Percentiles rank a stretch among this genome's conserved stretches.
Evolutionary conservation across 2,329 filamentous ascomycete genomes (phyloP).

Genomic region (Colletotrichum shisoi): DNA sequence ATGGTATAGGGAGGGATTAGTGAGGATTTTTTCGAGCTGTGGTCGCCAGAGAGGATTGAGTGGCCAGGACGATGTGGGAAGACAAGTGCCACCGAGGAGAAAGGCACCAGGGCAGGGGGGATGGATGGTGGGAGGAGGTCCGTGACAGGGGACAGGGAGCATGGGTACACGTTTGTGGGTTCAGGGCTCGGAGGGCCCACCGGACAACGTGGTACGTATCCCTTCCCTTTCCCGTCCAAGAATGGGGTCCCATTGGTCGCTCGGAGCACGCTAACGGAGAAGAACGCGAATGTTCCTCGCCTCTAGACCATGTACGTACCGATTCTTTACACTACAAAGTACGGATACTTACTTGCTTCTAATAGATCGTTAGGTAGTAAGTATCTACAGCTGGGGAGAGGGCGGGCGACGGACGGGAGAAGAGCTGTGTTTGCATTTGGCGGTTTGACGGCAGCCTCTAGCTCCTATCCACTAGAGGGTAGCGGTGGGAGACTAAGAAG

Average conservation of each 20-base stretch:
- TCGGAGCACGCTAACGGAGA: constrained; percentile 23
- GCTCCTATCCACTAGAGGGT: constrained; percentile 3
- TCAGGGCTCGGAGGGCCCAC: constrained; percentile 12
- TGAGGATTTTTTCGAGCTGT: constrained; percentile 36
- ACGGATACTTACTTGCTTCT: too few species aligned
- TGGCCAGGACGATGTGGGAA: constrained; percentile 36
- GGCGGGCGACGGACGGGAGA: constrained; percentile 19
- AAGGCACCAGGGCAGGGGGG: constrained; percentile 31
- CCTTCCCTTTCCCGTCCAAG: constrained; percentile 18
- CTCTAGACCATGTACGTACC: constrained; percentile 6
- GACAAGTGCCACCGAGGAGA: constrained; percentile 36
- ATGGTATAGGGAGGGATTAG: constrained; percentile 33
- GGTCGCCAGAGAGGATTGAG: constrained; percentile 30
- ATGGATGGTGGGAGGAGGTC: constrained; percentile 27
- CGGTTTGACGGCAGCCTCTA: constrained; percentile 1
- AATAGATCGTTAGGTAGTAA: background rate
- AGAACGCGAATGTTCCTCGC: constrained; percentile 10
- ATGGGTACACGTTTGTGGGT: constrained; percentile 14
- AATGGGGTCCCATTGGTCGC: constrained; percentile 16
- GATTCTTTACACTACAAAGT: background rate
- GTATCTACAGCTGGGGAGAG: constrained; percentile 24
- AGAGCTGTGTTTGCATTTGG: constrained; percentile 25
- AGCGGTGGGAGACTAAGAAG: constrained; percentile 23
- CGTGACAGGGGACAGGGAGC: constrained; percentile 30
- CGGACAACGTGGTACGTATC: constrained; percentile 23